A percentile compares a stretch with the other conserved stretches of the same genome.
Conservation (phyloP, 345 rosid genomes). For the Hibiscus mutabilis region DNA sequence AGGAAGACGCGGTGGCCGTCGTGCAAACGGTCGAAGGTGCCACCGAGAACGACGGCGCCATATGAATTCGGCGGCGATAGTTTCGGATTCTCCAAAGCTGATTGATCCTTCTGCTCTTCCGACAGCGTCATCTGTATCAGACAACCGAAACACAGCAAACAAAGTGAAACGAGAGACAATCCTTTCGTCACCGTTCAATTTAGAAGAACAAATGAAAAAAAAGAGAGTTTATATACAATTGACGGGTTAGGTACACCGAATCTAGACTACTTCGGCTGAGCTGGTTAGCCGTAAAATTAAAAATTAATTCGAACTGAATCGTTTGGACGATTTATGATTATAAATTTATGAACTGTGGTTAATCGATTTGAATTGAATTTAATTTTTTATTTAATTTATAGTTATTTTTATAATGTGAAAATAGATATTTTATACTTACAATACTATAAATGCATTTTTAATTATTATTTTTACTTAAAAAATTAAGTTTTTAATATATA, state of each 20-base stretch:
- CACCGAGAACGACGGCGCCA: conserved; percentile 85
- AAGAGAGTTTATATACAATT: not conserved
- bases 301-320: too few relatives aligned
- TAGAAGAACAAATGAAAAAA: not conserved
- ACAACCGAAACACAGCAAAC: not conserved
- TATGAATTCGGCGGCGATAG: conserved; percentile 44
- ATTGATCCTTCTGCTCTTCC: conserved; percentile 12
- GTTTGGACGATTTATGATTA: too few relatives aligned
- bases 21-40: conserved; percentile 86
- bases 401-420: too few relatives aligned
- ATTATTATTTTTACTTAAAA: too few relatives aligned
- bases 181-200: not conserved
- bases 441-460: too few relatives aligned
- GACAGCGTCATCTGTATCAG: not conserved
- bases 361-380: too few relatives aligned
- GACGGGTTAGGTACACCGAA: conserved; percentile 7
- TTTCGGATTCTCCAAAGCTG: conserved; percentile 11
- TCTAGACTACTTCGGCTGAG: conserved; percentile 3
- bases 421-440: too few relatives aligned
- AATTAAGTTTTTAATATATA: too few relatives aligned
- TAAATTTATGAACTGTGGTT: too few relatives aligned
- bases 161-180: not conserved
- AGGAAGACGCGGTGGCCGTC: conserved; percentile 90
- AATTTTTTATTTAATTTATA: too few relatives aligned
- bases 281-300: too few relatives aligned